Conservation (phyloP, 1,284 basidiomycete genomes). For the Malassezia slooffiae region DNA sequence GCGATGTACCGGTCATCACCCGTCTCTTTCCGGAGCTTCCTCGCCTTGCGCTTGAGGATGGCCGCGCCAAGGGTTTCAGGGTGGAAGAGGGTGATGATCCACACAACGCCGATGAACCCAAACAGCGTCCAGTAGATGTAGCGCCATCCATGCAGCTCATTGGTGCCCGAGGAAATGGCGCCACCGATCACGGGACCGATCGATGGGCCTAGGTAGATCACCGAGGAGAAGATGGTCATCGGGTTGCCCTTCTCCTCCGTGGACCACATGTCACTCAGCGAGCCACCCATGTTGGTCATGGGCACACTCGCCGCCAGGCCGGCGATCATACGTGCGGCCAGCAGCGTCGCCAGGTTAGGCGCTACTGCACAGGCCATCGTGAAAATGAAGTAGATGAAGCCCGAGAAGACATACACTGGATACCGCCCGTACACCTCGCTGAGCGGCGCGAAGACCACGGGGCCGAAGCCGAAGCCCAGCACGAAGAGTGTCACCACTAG, state of each 20-base stretch:
- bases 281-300: constrained; percentile 25
- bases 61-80: constrained; percentile 61
- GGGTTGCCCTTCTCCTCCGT: constrained; percentile 14
- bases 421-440: constrained; percentile 27
- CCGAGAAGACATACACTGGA: constrained; percentile 23
- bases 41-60: constrained; percentile 53
- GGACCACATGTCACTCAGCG: constrained; percentile 37
- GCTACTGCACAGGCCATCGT: constrained; percentile 24
- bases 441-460: constrained; percentile 25
- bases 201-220: constrained; percentile 10
- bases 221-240: constrained; percentile 7
- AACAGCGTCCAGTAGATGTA: constrained; percentile 68
- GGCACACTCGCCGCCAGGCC: constrained; percentile 12
- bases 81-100: constrained; percentile 55
- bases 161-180: not conserved
- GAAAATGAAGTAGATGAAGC: constrained; percentile 21
- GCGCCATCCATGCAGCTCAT: constrained; percentile 50
- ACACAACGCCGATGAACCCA: constrained; percentile 55
- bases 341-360: constrained; percentile 18
- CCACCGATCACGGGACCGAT: not conserved
- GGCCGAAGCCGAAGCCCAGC: constrained; percentile 25
- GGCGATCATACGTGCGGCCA: constrained; percentile 24
- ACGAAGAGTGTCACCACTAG: constrained; percentile 25
- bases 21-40: constrained; percentile 54
- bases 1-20: constrained; percentile 55